phyloP scores from a whole-genome alignment of 371 early-diverging fungal species.

The Rhizopus stolonifer region DNA sequence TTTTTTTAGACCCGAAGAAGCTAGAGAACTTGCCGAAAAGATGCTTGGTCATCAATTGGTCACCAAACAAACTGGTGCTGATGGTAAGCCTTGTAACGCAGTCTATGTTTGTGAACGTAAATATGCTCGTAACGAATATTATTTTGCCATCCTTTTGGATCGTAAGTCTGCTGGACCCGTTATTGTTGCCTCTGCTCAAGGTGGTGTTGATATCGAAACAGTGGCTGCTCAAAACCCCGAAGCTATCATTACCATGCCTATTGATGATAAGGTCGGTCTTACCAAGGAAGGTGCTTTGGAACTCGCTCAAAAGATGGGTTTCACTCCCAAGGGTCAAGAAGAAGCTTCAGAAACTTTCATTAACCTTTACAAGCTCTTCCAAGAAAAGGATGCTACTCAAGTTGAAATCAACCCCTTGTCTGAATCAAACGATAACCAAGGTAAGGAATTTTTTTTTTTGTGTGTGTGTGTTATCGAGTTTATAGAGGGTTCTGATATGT shows the following conservation, averaged over 20 bases:
- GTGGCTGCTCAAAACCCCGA: conserved; percentile 95
- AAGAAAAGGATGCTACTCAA: conserved; percentile 95
- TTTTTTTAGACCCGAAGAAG: conserved; percentile 77
- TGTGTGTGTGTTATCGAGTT: neutral
- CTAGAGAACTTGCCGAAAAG: conserved; percentile 84
- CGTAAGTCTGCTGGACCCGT: conserved; percentile 94
- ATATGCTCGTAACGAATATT: conserved; percentile 94
- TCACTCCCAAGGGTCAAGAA: conserved; percentile 77
- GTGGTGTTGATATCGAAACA: conserved; percentile 97
- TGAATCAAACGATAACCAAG: conserved; percentile 86
- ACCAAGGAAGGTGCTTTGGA: conserved; percentile 63
- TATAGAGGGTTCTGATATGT: neutral
- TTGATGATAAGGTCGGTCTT: conserved; percentile 75
- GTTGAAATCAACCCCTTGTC: conserved; percentile 98
- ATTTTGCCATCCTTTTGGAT: conserved; percentile 98
- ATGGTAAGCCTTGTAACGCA: conserved; percentile 92
- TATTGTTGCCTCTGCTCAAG: conserved; percentile 93
- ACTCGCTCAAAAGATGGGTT: conserved; percentile 83
- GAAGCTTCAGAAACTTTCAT: conserved; percentile 90
- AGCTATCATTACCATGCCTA: conserved; percentile 83
- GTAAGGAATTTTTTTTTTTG: too few species aligned
- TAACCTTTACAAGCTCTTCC: conserved; percentile 93
- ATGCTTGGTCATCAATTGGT: conserved; percentile 97
- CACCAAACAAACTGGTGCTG: conserved; percentile 98
- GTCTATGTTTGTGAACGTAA: conserved; percentile 95